These are phyloP conservation scores for Ophiocytium majus DNA, from an alignment of 352 stramenopile genomes.

Conservation along the genomic window DNA sequence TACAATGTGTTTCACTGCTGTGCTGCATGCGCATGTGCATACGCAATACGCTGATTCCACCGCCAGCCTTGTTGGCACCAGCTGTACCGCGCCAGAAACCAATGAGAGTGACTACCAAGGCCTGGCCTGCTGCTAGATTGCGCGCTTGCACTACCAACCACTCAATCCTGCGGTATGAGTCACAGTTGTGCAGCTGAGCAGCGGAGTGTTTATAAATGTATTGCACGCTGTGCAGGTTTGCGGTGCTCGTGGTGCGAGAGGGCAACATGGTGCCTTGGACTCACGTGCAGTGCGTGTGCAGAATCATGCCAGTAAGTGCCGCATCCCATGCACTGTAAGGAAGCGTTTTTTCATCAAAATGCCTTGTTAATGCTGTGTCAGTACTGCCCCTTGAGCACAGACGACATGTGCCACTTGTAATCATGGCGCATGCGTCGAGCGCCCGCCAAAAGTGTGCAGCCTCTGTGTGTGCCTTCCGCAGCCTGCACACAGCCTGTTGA, in stretches of 20 bases:
- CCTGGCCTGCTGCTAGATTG: neutral
- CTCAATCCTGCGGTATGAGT: neutral
- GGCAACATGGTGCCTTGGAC: neutral
- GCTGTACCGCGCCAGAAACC: neutral
- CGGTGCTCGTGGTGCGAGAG: constrained; percentile 5
- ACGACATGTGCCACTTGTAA: neutral
- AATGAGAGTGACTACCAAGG: neutral
- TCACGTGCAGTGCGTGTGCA: constrained; percentile 14
- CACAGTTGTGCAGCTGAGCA: neutral
- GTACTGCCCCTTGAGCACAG: neutral
- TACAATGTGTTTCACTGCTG: neutral
- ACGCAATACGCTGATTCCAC: neutral
- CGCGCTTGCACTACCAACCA: neutral
- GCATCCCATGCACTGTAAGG: neutral
- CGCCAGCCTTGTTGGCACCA: neutral
- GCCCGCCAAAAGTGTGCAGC: neutral
- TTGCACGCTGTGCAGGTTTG: neutral
- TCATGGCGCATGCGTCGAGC: neutral
- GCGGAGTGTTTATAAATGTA: neutral
- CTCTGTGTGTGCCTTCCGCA: neutral
- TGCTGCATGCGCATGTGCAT: neutral
- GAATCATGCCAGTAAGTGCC: neutral
- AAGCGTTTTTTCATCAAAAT: neutral
- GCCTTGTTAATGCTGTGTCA: neutral
- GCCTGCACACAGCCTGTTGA: neutral